Evolutionary conservation across 176 grass and related monocot genomes (phyloP).

Genomic region (maize (Zea mays)): DNA sequence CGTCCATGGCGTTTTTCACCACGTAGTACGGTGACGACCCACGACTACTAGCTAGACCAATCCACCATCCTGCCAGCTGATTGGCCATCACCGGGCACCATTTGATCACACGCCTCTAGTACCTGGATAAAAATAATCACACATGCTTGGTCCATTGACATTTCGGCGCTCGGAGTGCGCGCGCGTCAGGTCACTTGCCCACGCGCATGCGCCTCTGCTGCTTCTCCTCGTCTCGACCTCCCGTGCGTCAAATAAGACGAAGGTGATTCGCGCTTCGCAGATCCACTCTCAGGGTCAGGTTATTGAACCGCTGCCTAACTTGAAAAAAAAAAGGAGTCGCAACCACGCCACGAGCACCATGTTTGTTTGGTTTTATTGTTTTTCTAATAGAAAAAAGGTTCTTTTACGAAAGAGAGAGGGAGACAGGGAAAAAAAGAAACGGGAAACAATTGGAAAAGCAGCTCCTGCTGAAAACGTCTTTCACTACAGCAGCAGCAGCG

Average conservation of each 20-base stretch:
- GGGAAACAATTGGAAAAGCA: neutral
- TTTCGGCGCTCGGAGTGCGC: neutral
- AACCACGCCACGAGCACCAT: neutral
- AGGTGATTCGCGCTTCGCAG: neutral
- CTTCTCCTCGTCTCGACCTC: neutral
- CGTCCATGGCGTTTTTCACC: neutral
- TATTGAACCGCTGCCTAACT: conserved; percentile 32
- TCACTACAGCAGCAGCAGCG: neutral
- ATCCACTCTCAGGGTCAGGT: neutral
- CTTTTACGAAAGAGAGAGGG: neutral
- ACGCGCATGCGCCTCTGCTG: neutral
- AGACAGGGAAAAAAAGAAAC: neutral
- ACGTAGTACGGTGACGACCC: too few relatives aligned
- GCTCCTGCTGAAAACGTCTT: neutral
- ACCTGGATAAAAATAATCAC: neutral
- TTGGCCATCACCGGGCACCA: conserved; percentile 4
- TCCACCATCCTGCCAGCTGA: neutral
- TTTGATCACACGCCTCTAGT: neutral
- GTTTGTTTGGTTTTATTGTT: neutral
- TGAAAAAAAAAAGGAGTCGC: neutral
- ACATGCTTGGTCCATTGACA: neutral
- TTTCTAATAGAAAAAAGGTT: neutral
- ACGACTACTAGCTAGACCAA: too few relatives aligned
- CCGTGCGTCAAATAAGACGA: neutral
- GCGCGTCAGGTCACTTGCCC: neutral